A percentile compares a stretch with the other conserved stretches of the same genome.
These are phyloP conservation scores for Pseudopithomyces chartarum DNA, from an alignment of 2,329 filamentous ascomycete species.

Conservation along the genomic window DNA sequence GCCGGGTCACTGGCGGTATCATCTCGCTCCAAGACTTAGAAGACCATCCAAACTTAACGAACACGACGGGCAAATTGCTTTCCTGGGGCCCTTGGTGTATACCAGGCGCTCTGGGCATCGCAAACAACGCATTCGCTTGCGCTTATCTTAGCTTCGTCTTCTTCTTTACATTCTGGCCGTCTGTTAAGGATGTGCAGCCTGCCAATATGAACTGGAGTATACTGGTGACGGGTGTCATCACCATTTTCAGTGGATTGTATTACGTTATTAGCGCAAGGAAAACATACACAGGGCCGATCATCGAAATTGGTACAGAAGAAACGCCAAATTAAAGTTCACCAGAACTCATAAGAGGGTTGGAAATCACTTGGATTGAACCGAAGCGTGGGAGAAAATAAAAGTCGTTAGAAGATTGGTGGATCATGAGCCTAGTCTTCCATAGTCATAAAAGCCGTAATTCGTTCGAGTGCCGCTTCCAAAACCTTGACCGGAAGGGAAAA, in stretches of 20 bases:
- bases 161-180: constrained; percentile 29
- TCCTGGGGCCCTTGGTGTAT: constrained; percentile 16
- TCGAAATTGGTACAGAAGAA: constrained; percentile 2
- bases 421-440: neutral
- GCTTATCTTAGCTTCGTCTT: constrained; percentile 19
- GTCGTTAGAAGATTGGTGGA: neutral
- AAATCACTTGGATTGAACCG: neutral
- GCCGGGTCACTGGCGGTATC: constrained; percentile 1
- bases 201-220: constrained; percentile 27
- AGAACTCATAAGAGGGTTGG: neutral
- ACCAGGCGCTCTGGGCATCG: constrained; percentile 16
- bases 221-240: constrained; percentile 4
- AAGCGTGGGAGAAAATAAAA: neutral
- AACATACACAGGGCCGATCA: constrained; percentile 10
- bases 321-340: neutral
- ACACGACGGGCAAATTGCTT: neutral
- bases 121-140: constrained; percentile 12
- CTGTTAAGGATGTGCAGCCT: constrained; percentile 18
- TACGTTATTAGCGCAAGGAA: constrained; percentile 10
- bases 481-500: constrained; percentile 22
- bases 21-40: neutral
- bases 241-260: constrained; percentile 9
- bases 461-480: constrained; percentile 22
- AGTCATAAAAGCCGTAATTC: constrained; percentile 13
- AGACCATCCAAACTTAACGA: neutral